phyloP scores from a whole-genome alignment of 345 rosid genomes.

The Eutrema heterophyllum region DNA sequence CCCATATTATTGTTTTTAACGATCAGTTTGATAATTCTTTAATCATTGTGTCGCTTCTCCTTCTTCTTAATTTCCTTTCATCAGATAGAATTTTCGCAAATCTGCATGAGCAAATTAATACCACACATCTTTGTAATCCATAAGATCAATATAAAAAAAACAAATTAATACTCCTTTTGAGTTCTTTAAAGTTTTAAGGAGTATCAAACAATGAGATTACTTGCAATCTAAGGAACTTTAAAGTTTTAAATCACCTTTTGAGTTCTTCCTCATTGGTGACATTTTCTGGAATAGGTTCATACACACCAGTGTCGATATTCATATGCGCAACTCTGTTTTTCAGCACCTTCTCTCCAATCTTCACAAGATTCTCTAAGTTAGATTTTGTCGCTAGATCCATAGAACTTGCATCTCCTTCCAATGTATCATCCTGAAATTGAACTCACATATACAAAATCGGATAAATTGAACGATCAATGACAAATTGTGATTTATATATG shows the following conservation, averaged over 20 bases:
- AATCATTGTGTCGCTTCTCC: conserved; percentile 1
- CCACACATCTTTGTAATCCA: background rate
- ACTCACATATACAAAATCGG: background rate
- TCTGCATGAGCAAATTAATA: conserved; percentile 21
- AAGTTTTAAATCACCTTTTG: background rate
- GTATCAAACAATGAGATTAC: too few relatives aligned
- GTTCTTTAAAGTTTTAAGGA: too few relatives aligned
- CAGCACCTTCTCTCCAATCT: conserved; percentile 43
- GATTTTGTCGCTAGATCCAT: conserved; percentile 44
- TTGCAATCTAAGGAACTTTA: background rate
- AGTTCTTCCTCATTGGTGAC: conserved; percentile 51
- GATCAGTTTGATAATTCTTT: conserved; percentile 3
- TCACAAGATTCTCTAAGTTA: conserved; percentile 48
- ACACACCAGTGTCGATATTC: conserved; percentile 46
- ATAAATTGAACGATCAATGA: background rate
- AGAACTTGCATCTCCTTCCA: conserved; percentile 40
- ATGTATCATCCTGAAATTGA: conserved; percentile 44
- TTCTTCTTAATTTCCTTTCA: conserved; percentile 37
- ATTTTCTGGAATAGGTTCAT: conserved; percentile 44
- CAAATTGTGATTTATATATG: background rate
- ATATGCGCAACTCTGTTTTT: conserved; percentile 35
- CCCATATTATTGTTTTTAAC: background rate
- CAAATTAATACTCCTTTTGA: too few relatives aligned
- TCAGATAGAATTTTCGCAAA: conserved; percentile 44
- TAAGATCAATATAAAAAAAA: background rate